These are phyloP conservation scores for Cercospora sojina DNA, from an alignment of 2,329 filamentous ascomycete species.

Conservation along the genomic window DNA sequence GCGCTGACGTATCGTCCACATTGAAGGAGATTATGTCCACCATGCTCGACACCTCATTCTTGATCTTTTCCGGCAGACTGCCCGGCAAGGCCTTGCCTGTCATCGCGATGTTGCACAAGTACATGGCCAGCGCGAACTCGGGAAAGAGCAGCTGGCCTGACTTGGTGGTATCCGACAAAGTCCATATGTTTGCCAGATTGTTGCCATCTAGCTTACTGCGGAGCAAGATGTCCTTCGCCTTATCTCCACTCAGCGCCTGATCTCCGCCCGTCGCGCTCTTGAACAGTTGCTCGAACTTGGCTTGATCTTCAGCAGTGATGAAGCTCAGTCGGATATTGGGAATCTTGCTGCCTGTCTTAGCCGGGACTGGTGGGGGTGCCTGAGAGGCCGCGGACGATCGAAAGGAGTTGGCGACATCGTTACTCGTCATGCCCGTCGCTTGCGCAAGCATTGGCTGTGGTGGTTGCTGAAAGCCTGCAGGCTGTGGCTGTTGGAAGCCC, in stretches of 20 bases:
- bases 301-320: slow-evolving; percentile 90
- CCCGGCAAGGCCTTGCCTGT: slow-evolving; percentile 79
- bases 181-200: slow-evolving; percentile 91
- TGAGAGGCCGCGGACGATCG: slow-evolving; percentile 47
- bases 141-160: slow-evolving; percentile 95
- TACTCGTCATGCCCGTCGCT: slow-evolving; percentile 61
- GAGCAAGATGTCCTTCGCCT: slow-evolving; percentile 83
- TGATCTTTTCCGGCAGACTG: slow-evolving; percentile 76
- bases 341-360: slow-evolving; percentile 72
- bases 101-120: slow-evolving; percentile 90
- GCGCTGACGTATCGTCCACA: slow-evolving; percentile 66
- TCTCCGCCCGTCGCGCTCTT: slow-evolving; percentile 86
- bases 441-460: slow-evolving; percentile 51
- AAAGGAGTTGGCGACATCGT: slow-evolving; percentile 65
- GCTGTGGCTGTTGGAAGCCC: slow-evolving; percentile 53
- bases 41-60: slow-evolving; percentile 98
- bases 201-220: slow-evolving; percentile 85
- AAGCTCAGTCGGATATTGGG: slow-evolving; percentile 93
- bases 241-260: slow-evolving; percentile 84
- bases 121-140: slow-evolving; percentile 97
- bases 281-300: slow-evolving; percentile 96
- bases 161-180: slow-evolving; percentile 90
- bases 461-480: slow-evolving; percentile 45
- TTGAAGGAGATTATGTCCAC: slow-evolving; percentile 98
- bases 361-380: slow-evolving; percentile 57